A percentile compares a stretch with the other conserved stretches of the same genome.
Conservation (phyloP, 1,284 basidiomycete genomes). For the Cutaneotrichosporon dermatis region DNA sequence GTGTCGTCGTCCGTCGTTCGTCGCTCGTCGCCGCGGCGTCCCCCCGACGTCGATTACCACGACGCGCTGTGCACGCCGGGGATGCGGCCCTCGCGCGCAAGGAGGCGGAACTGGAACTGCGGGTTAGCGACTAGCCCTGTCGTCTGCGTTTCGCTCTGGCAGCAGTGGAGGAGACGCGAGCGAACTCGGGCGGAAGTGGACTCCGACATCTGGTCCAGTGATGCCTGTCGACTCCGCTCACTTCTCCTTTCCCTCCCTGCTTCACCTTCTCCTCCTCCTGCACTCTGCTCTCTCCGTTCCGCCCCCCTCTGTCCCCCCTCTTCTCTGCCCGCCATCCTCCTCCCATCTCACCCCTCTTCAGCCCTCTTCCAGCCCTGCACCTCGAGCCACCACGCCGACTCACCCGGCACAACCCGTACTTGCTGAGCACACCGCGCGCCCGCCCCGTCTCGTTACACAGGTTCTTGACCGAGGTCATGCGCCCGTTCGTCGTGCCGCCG, state of each 20-base stretch:
- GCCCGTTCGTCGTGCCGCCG: constrained; percentile 58
- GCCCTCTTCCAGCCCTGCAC: no score
- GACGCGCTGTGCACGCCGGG: constrained; percentile 84
- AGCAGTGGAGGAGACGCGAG: no score
- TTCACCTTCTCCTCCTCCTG: neutral
- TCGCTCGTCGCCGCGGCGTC: neutral
- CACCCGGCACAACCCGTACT: constrained; percentile 1
- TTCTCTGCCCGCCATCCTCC: neutral
- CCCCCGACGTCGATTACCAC: constrained; percentile 59
- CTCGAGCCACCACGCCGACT: neutral
- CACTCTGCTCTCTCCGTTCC: neutral
- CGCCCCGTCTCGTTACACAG: constrained; percentile 77
- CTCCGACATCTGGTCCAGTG: no score
- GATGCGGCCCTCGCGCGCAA: constrained; percentile 71
- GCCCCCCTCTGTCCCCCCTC: neutral
- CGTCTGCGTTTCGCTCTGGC: no score
- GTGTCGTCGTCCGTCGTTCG: no score
- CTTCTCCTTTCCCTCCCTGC: neutral
- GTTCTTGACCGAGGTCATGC: constrained; percentile 80
- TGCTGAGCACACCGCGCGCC: constrained; percentile 57
- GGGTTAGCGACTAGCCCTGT: constrained; percentile 7
- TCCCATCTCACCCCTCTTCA: no score
- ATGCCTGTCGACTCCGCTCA: no score
- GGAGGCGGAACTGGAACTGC: constrained; percentile 83
- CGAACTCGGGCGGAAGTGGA: no score